Percentiles rank a stretch among this genome's conserved stretches.
These are phyloP conservation scores for Pythium grandisporangium DNA, from an alignment of 352 stramenopile genomes.

Conservation along the genomic window DNA sequence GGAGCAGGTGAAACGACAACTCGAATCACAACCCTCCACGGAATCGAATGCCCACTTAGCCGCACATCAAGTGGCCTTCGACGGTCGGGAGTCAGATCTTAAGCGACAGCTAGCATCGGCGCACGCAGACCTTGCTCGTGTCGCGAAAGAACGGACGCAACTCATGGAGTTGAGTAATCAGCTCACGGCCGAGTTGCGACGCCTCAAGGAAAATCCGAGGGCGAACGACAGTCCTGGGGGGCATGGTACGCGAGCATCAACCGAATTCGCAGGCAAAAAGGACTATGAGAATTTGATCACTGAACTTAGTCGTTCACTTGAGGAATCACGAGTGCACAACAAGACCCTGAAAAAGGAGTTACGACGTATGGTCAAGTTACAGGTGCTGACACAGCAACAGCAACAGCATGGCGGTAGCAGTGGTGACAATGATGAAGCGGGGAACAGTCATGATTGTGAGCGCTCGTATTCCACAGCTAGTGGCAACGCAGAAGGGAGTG, in stretches of 20 bases:
- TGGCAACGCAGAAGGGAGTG: too few species aligned
- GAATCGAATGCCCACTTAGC: slow-evolving; percentile 3
- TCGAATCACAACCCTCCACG: slow-evolving; percentile 1
- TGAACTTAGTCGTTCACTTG: slow-evolving; percentile 57
- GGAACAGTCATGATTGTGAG: slow-evolving; percentile 3
- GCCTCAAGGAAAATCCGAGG: slow-evolving; percentile 17
- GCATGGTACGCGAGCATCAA: not conserved
- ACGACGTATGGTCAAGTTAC: slow-evolving; percentile 56
- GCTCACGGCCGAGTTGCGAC: slow-evolving; percentile 46
- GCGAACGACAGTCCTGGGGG: not conserved
- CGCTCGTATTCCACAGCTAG: too few species aligned
- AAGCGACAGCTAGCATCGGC: slow-evolving; percentile 32
- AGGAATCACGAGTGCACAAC: slow-evolving; percentile 61
- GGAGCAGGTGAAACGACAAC: slow-evolving; percentile 12
- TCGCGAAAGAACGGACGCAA: slow-evolving; percentile 52
- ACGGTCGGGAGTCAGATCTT: slow-evolving; percentile 25
- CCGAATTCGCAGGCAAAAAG: slow-evolving; percentile 51
- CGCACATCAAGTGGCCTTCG: slow-evolving; percentile 13
- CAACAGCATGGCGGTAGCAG: slow-evolving; percentile 1
- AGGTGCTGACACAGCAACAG: slow-evolving; percentile 26
- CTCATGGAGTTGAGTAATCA: slow-evolving; percentile 82
- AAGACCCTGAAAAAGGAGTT: slow-evolving; percentile 82
- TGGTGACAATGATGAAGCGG: not conserved
- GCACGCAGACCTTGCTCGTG: slow-evolving; percentile 47
- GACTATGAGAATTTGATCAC: slow-evolving; percentile 66